These are phyloP conservation scores for Harringtonia aguacate DNA, from an alignment of 2,329 filamentous ascomycete genomes.

Conservation along the genomic window DNA sequence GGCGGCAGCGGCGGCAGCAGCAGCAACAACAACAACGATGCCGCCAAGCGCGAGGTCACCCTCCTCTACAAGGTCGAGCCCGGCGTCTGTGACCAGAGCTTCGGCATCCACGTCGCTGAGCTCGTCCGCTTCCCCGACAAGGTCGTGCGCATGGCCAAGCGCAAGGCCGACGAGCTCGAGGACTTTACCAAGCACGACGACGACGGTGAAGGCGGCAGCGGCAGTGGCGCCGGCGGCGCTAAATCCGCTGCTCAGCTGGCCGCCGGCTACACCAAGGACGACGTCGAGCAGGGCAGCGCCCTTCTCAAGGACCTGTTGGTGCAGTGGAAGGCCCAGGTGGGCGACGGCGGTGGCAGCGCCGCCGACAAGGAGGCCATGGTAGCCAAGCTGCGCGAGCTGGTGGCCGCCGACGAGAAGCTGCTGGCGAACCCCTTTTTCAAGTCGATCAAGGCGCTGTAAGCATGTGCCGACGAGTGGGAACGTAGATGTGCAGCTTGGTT, in stretches of 20 bases:
- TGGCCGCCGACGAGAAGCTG: constrained; percentile 58
- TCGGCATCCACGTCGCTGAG: constrained; percentile 97
- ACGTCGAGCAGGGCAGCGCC: constrained; percentile 80
- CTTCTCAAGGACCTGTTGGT: constrained; percentile 75
- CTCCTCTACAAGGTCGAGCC: constrained; percentile 94
- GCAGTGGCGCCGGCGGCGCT: neutral
- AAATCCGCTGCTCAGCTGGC: too few species aligned
- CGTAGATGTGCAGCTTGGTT: neutral
- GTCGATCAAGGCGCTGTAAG: constrained; percentile 44
- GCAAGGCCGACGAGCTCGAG: constrained; percentile 95
- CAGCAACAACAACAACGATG: constrained; percentile 16
- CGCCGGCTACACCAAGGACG: constrained; percentile 57
- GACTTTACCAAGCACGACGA: constrained; percentile 79
- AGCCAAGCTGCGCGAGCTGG: constrained; percentile 65
- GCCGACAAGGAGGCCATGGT: constrained; percentile 70
- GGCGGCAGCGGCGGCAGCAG: too few species aligned
- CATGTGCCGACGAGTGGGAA: neutral
- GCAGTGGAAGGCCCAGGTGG: constrained; percentile 73
- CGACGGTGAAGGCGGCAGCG: too few species aligned
- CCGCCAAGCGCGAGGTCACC: constrained; percentile 72
- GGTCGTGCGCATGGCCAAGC: constrained; percentile 97
- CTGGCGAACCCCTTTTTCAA: constrained; percentile 61
- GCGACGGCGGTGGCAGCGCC: constrained; percentile 25
- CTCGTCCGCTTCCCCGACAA: constrained; percentile 93
- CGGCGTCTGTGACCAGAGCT: constrained; percentile 92